Base-by-base conservation (phyloP, 2,329 filamentous ascomycete species). In the Epichloe typhina region DNA sequence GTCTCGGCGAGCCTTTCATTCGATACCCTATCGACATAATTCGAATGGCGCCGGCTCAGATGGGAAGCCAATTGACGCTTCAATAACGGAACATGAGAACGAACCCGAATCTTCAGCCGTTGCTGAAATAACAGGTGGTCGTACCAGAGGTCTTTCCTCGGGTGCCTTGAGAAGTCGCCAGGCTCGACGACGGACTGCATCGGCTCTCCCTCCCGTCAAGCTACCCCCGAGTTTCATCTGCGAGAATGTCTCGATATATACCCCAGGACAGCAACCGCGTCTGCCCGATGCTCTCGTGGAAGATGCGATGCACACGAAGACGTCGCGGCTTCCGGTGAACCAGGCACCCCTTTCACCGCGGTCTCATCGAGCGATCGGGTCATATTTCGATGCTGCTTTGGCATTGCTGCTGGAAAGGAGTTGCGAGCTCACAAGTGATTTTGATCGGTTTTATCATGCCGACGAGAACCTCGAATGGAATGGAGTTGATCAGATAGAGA, bases 141-240 rank as follows among this genome's bases (percentile, higher is more conserved):
- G 64, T 19, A 58, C 58, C 5, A 58, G 63, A 50, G 50, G 57
- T 48, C 57, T 61, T 17, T 49, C 58, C 2, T 52, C 58, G 7
- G 53, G 57, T 39, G 58, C 60, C 31, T 46, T 59, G 58, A 65
- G 62, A 54, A 61, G 57, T 51, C 64, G 66, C 33, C 58, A 61
- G 47, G 54, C 63, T 50, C 62, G 66, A 49, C 62, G 62, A 49
- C 58, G 63, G 41, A 61, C 59, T 35, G 63, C 66, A 36, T 64
- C 68, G 26, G 67, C 69, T 43, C 56, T 79, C 11, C 77, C 77
- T n/a, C 68, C 72, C 2, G 66, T 79, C 21, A 68, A 72, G 47
- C 65, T 86, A 13, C 80, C 82, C 64, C 64, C 70, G 51, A 75
- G 71, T 64, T 86, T 85, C 54, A 63, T 79, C 49, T 65, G 73